A percentile compares a stretch with the other conserved stretches of the same genome.
These are phyloP conservation scores for Prunus campanulata DNA, from an alignment of 306 rosid genomes.

Conservation along the genomic window DNA sequence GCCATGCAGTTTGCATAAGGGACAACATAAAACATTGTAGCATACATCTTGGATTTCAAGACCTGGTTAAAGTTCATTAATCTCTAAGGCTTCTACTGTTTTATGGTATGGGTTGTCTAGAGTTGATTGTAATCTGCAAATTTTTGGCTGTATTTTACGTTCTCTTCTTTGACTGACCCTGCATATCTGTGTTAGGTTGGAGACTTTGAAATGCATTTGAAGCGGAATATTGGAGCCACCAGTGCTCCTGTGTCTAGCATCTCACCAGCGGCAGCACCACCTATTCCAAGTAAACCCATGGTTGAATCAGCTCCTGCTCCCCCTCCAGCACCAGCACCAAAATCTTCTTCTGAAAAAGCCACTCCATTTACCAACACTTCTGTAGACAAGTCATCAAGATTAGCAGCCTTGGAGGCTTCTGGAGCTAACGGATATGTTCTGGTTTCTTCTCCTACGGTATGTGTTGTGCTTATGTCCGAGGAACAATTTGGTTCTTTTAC, in stretches of 20 bases:
- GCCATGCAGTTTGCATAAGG: not conserved
- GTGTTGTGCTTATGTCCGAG: slow-evolving; percentile 12
- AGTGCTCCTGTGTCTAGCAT: slow-evolving; percentile 60
- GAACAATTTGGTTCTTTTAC: not conserved
- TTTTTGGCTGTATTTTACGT: not conserved
- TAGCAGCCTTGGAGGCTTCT: slow-evolving; percentile 85
- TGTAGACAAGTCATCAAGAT: slow-evolving; percentile 50
- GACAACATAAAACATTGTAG: not conserved
- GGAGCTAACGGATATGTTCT: slow-evolving; percentile 56
- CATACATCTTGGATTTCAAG: not conserved
- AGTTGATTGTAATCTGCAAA: not conserved
- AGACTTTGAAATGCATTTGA: slow-evolving; percentile 94
- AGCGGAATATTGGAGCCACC: slow-evolving; percentile 75
- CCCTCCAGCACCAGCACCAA: slow-evolving; percentile 50
- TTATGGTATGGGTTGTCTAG: not conserved
- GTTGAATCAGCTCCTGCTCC: slow-evolving; percentile 49
- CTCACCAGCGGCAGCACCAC: slow-evolving; percentile 73
- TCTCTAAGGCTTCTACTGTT: not conserved
- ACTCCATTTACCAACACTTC: slow-evolving; percentile 54
- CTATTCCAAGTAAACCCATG: slow-evolving; percentile 81
- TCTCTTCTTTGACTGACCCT: slow-evolving; percentile 20
- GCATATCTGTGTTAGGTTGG: slow-evolving; percentile 62
- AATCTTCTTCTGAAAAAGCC: slow-evolving; percentile 53
- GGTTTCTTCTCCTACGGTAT: slow-evolving; percentile 74
- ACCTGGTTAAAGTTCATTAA: not conserved